These are phyloP conservation scores for Xylariaceae sp. DNA, from an alignment of 2,329 filamentous ascomycete species.

Conservation along the genomic window DNA sequence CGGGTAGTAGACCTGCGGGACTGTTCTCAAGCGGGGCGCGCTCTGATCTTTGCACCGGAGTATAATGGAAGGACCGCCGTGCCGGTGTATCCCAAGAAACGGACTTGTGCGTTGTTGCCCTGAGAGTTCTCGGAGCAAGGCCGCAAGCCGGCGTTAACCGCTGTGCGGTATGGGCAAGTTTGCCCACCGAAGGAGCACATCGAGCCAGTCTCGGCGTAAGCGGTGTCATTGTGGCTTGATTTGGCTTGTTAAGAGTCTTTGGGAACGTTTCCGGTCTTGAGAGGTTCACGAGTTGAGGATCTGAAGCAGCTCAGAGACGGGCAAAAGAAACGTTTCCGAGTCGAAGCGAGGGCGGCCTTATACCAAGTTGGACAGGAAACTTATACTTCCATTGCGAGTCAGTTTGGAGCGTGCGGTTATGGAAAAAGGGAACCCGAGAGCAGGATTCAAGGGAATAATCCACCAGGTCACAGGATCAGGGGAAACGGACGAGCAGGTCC, in stretches of 20 bases:
- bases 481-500: conserved; percentile 1
- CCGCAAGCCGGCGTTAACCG: conserved; percentile 14
- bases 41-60: conserved; percentile 10
- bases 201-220: conserved; percentile 25
- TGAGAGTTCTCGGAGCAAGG: conserved; percentile 13
- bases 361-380: not conserved
- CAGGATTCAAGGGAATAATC: not conserved
- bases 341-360: not conserved
- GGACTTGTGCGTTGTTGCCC: conserved; percentile 4
- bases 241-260: conserved; percentile 1
- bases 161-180: conserved; percentile 21
- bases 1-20: conserved; percentile 52
- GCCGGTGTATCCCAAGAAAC: conserved; percentile 6
- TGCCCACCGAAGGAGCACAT: conserved; percentile 22
- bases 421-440: not conserved
- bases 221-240: conserved; percentile 24
- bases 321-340: not conserved
- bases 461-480: not conserved
- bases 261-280: not conserved
- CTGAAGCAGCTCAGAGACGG: not conserved
- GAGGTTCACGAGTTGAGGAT: not conserved
- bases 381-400: not conserved
- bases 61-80: conserved; percentile 18
- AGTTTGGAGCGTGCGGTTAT: not conserved
- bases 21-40: conserved; percentile 5